phyloP scores from a whole-genome alignment of 2,329 filamentous ascomycete genomes.

The Grosmannia serpens region DNA sequence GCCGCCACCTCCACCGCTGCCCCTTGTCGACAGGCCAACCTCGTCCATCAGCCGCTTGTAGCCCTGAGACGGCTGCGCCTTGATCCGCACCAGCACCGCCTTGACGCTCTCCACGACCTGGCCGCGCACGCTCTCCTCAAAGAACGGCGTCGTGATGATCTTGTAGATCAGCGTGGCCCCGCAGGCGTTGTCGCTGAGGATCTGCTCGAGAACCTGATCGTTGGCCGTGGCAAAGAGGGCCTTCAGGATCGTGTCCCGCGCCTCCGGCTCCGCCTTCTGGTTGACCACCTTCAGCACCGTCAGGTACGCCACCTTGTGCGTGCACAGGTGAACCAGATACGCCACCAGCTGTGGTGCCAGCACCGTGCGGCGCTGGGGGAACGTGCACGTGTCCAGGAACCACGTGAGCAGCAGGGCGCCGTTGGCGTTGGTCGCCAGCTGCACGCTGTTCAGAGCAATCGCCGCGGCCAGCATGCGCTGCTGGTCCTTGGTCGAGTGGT shows the following conservation, averaged over 20 bases:
- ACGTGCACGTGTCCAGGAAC: slow-evolving; percentile 97
- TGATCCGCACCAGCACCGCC: slow-evolving; percentile 76
- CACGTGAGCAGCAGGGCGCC: slow-evolving; percentile 88
- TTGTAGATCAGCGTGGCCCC: slow-evolving; percentile 97
- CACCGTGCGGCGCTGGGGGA: slow-evolving; percentile 81
- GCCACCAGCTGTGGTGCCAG: slow-evolving; percentile 86
- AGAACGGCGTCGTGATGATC: slow-evolving; percentile 92
- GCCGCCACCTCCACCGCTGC: slow-evolving; percentile 24
- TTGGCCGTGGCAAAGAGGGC: slow-evolving; percentile 87
- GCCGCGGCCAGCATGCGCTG: slow-evolving; percentile 88
- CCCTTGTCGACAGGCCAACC: slow-evolving; percentile 67
- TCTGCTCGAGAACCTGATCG: slow-evolving; percentile 78
- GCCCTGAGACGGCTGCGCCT: slow-evolving; percentile 86
- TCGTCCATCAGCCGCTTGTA: slow-evolving; percentile 99
- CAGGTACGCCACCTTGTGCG: slow-evolving; percentile 95
- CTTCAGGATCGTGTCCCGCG: slow-evolving; percentile 77
- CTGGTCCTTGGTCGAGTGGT: slow-evolving; percentile 89
- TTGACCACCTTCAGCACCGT: slow-evolving; percentile 98
- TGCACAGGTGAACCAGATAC: slow-evolving; percentile 88
- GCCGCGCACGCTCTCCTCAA: slow-evolving; percentile 78
- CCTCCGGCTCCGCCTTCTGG: slow-evolving; percentile 87
- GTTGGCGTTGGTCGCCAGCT: slow-evolving; percentile 91
- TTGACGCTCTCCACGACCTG: slow-evolving; percentile 90
- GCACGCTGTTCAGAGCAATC: slow-evolving; percentile 93
- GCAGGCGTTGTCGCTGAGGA: slow-evolving; percentile 81